Conservation (phyloP, 2,329 filamentous ascomycete species). For the Grosmannia serpens region DNA sequence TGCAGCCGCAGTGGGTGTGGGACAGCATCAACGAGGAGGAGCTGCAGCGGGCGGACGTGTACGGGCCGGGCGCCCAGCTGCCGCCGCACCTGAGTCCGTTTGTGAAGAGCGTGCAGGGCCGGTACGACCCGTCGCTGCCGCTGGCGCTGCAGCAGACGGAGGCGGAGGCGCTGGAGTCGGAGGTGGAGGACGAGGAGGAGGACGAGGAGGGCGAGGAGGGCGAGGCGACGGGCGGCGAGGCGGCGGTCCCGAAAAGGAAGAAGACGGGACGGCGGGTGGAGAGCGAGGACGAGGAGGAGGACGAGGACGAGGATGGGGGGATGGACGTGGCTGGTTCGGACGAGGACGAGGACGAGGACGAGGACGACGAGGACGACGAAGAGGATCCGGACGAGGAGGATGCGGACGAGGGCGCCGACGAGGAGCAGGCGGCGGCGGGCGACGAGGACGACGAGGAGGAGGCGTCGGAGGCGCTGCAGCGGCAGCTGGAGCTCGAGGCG, state of each 20-base stretch:
- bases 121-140: conserved; percentile 81
- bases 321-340: conserved; percentile 40
- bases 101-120: conserved; percentile 74
- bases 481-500: conserved; percentile 86
- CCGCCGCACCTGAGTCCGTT: conserved; percentile 95
- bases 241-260: conserved; percentile 19
- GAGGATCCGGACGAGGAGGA: conserved; percentile 33
- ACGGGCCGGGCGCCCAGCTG: conserved; percentile 78
- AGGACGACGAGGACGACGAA: conserved; percentile 31
- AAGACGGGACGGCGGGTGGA: conserved; percentile 13
- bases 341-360: conserved; percentile 30
- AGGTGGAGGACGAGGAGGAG: conserved; percentile 34
- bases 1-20: conserved; percentile 99
- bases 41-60: conserved; percentile 74
- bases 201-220: conserved; percentile 29
- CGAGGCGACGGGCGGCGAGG: conserved; percentile 21
- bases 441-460: conserved; percentile 44
- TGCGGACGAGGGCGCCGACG: conserved; percentile 28
- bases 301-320: conserved; percentile 30
- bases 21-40: conserved; percentile 90
- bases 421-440: conserved; percentile 37
- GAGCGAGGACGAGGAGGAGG: conserved; percentile 25
- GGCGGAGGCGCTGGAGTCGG: conserved; percentile 65
- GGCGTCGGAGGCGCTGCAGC: conserved; percentile 50
- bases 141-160: conserved; percentile 82